Conservation (phyloP, 257 asterid species). For the Agastache rugosa region DNA sequence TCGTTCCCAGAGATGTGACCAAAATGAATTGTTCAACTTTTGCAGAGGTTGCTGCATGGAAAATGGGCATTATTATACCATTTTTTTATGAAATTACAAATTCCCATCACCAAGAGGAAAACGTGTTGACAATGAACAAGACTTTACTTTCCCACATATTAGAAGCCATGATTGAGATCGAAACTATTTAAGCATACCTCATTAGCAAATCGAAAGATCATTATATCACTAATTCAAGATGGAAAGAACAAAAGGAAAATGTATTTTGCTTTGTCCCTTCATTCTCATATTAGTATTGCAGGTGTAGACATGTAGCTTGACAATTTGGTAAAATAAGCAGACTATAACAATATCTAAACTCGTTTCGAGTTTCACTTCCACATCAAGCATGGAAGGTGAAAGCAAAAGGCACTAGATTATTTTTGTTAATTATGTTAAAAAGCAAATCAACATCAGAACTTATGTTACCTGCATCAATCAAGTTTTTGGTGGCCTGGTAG, state of each 20-base stretch:
- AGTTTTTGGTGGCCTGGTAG: conserved; percentile 81
- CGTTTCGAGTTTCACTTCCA: neutral
- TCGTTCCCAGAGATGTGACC: conserved; percentile 95
- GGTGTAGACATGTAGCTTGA: too few species aligned
- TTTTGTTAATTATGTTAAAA: neutral
- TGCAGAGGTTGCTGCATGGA: conserved; percentile 73
- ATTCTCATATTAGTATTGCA: too few species aligned
- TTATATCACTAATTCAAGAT: neutral
- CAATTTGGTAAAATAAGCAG: neutral
- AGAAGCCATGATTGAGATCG: conserved; percentile 5
- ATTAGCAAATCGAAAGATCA: neutral
- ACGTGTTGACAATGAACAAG: neutral
- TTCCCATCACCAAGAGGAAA: conserved; percentile 5
- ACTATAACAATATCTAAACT: conserved; percentile 9
- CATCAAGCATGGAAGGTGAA: neutral
- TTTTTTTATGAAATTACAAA: conserved; percentile 9
- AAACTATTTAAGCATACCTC: conserved; percentile 10
- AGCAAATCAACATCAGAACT: conserved; percentile 11
- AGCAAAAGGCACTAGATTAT: neutral
- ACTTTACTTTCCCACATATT: neutral
- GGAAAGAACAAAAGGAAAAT: neutral
- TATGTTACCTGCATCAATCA: conserved; percentile 83
- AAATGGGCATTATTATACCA: conserved; percentile 21
- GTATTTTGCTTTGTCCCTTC: too few species aligned
- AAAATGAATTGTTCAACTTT: conserved; percentile 81